A percentile compares a stretch with the other conserved stretches of the same genome.
phyloP scores from a whole-genome alignment of 1,284 basidiomycete species.

The Ganoderma boninense region DNA sequence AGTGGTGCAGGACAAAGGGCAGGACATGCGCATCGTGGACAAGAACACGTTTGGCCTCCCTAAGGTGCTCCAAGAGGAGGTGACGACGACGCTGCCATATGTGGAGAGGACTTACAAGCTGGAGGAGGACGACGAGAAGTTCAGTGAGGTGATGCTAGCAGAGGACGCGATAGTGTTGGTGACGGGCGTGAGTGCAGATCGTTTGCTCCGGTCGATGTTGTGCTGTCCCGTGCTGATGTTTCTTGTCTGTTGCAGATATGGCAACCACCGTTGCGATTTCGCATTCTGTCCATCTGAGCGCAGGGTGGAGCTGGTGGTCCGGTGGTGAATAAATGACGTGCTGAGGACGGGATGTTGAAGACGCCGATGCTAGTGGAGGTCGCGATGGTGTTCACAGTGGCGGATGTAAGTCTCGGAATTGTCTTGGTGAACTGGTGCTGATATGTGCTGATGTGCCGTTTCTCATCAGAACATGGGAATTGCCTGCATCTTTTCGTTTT shows the following conservation, averaged over 20 bases:
- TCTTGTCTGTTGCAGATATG: constrained; percentile 23
- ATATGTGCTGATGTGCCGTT: too few species aligned
- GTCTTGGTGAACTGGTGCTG: too few species aligned
- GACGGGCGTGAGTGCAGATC: constrained; percentile 42
- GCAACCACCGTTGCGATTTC: constrained; percentile 40
- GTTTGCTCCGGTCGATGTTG: background rate
- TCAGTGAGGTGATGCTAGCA: constrained; percentile 55
- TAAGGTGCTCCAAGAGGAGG: constrained; percentile 46
- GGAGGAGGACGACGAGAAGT: constrained; percentile 27
- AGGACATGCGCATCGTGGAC: constrained; percentile 13
- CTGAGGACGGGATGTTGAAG: background rate
- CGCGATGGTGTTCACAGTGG: too few species aligned
- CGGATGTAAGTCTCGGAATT: too few species aligned
- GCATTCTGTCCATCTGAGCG: constrained; percentile 45
- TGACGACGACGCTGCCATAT: constrained; percentile 57
- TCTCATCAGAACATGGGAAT: too few species aligned
- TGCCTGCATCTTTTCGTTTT: too few species aligned
- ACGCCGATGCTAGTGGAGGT: too few species aligned
- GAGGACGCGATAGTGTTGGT: constrained; percentile 64
- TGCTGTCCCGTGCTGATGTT: background rate
- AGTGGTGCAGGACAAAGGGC: too few species aligned
- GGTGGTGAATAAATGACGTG: too few species aligned
- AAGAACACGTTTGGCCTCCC: constrained; percentile 25
- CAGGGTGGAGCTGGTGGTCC: too few species aligned
- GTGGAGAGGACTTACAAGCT: constrained; percentile 34